Evolutionary conservation across 352 stramenopile genomes (phyloP), one percentile per base, ranked within the genome.

Genomic region (Aphanomyces euteiches): DNA sequence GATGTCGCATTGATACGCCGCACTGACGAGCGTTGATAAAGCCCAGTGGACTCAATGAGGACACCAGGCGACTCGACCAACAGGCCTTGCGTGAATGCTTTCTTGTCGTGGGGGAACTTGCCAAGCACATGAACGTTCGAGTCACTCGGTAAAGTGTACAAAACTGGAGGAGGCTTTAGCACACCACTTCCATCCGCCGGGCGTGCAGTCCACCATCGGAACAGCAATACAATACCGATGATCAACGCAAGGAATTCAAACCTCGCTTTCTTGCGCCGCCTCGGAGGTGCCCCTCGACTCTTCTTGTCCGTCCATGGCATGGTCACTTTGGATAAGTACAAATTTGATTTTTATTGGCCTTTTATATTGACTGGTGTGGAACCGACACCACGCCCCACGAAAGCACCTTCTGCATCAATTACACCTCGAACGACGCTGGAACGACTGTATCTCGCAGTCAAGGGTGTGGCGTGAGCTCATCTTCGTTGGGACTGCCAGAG

Each of bases 1-100:
- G 83, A 96, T 17, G 84, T 67, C 68, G 95, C 92, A 57, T 96
- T 85, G 39, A 98, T 83, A 53, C 89, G 87, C 48, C 88, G 82
- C 19, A 98, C 72, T 54, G 77, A 90, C 5, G 93, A 98, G 60
- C 90, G n/a, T 2, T 89, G 83, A 76, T 91, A 95, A 4, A 97
- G 48, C 2, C 95, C 95, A 21, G 88, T 96, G 0, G 91, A 97
- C 79, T 98, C 92, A 67, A 96, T 95, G n/a, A 98, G 85, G 41
- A 87, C 82, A 41, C 90, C 94, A 38, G 85, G 58, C 2, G 75
- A 47, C 8, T 73, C 81, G 54, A 96, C 47, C 76, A 91, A 56
- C 39, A 94, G 75, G 1, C 90, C 90, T 66, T 95, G 91, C 19
- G 90, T 96, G 74, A 98, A 98, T 3, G 92, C 88, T 21, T 72